A percentile compares a stretch with the other conserved stretches of the same genome.
Conservation (phyloP, 768 basidiomycete species). For the Serendipita sp. region DNA sequence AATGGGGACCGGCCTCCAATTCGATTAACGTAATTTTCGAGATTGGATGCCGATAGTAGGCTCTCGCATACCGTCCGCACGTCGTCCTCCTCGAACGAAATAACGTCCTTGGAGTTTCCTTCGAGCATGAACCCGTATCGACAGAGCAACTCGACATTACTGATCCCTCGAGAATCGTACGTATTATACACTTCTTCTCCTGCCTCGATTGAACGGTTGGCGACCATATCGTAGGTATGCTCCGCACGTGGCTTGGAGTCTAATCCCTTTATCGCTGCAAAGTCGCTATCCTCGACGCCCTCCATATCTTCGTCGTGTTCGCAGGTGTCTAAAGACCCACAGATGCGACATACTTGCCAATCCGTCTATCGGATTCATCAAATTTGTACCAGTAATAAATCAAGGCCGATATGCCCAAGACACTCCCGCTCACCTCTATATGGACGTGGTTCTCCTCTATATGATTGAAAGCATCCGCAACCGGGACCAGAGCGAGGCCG, state of each 20-base stretch:
- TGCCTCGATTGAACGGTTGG: constrained; percentile 32
- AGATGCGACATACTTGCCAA: constrained; percentile 52
- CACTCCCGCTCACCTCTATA: constrained; percentile 36
- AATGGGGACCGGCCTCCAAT: not conserved
- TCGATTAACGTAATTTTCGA: not conserved
- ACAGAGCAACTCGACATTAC: constrained; percentile 47
- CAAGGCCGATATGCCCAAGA: not conserved
- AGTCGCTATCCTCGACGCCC: not conserved
- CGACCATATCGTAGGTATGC: constrained; percentile 45
- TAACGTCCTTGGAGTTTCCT: constrained; percentile 47
- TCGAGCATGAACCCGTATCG: constrained; percentile 66
- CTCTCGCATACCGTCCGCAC: not conserved
- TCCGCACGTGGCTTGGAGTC: not conserved
- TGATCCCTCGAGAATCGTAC: constrained; percentile 43
- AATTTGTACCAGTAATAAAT: not conserved
- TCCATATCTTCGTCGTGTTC: constrained; percentile 35
- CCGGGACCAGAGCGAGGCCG: constrained; percentile 65
- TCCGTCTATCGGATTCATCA: constrained; percentile 36
- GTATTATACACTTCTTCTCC: constrained; percentile 56
- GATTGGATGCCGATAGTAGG: not conserved
- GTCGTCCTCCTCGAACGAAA: not conserved
- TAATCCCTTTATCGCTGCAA: constrained; percentile 3
- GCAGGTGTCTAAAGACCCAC: constrained; percentile 53
- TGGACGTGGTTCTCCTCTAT: constrained; percentile 50
- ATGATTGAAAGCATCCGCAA: constrained; percentile 79